Percentiles rank a stretch among this genome's conserved stretches.
Evolutionary conservation across 2,329 filamentous ascomycete genomes (phyloP).

Genomic region (Paracoccidioides brasiliensis): DNA sequence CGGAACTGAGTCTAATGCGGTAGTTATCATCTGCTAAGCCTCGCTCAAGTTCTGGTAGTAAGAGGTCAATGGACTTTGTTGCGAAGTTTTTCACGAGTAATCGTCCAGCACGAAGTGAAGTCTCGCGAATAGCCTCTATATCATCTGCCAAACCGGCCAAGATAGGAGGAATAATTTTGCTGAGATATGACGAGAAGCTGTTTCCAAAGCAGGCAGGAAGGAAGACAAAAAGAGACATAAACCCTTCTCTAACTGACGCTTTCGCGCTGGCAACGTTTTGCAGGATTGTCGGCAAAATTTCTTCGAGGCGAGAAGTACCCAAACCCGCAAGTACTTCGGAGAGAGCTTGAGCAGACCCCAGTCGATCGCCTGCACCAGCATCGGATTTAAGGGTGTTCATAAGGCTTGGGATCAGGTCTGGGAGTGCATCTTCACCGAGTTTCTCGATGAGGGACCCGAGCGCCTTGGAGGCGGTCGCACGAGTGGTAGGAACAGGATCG

Average conservation of each 20-base stretch:
- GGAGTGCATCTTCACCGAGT: conserved; percentile 87
- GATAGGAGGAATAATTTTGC: conserved; percentile 90
- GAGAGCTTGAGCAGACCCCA: conserved; percentile 91
- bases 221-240: conserved; percentile 99
- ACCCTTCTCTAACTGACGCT: conserved; percentile 82
- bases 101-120: conserved; percentile 83
- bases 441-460: conserved; percentile 96
- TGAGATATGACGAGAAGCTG: conserved; percentile 91
- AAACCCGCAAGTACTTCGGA: conserved; percentile 92
- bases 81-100: conserved; percentile 98
- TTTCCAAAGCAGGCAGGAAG: conserved; percentile 98
- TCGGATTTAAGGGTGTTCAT: conserved; percentile 98
- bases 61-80: conserved; percentile 80
- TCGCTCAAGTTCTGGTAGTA: conserved; percentile 87
- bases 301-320: conserved; percentile 82
- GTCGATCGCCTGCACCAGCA: conserved; percentile 84
- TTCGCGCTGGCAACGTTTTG: conserved; percentile 92
- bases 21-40: conserved; percentile 96
- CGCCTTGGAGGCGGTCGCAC: conserved; percentile 90
- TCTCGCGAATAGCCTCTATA: conserved; percentile 90
- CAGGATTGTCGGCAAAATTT: conserved; percentile 88
- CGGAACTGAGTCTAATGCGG: conserved; percentile 93
- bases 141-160: conserved; percentile 90
- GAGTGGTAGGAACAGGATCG: conserved; percentile 89
- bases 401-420: conserved; percentile 90